Conservation (phyloP, 1,284 basidiomycete species). For the Microbotryum violaceum region DNA sequence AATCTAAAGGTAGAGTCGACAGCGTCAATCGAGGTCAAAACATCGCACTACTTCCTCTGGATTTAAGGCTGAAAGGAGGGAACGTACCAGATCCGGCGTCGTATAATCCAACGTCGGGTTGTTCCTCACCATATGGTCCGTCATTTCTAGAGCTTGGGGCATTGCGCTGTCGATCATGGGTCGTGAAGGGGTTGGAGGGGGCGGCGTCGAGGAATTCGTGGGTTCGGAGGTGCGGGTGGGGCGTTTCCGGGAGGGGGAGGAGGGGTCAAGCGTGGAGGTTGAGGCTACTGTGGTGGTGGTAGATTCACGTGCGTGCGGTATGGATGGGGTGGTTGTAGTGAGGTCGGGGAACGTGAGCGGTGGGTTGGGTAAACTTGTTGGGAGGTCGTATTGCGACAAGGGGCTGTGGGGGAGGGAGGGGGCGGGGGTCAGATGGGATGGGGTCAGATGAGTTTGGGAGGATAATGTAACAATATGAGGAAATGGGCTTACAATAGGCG, state of each 20-base stretch:
- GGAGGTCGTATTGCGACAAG: slow-evolving; percentile 91
- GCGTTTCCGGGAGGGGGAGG: no score
- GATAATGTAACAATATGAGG: no score
- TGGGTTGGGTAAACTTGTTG: slow-evolving; percentile 40
- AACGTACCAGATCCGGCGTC: slow-evolving; percentile 35
- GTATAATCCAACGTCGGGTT: slow-evolving; percentile 48
- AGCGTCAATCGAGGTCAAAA: neutral
- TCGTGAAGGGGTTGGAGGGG: slow-evolving; percentile 28
- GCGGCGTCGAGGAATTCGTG: neutral
- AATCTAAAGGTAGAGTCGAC: slow-evolving; percentile 45
- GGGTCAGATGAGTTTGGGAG: no score
- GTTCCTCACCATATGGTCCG: slow-evolving; percentile 41
- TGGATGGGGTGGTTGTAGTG: slow-evolving; percentile 46
- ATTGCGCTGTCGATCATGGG: slow-evolving; percentile 30
- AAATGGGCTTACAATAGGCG: slow-evolving; percentile 53
- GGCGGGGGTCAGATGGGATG: no score
- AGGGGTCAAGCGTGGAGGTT: no score
- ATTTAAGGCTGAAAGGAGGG: no score
- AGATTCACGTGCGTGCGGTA: neutral
- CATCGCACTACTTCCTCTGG: no score
- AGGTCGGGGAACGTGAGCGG: slow-evolving; percentile 23
- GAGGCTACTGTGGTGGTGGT: no score
- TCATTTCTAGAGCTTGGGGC: slow-evolving; percentile 39
- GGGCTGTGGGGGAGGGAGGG: slow-evolving; percentile 45
- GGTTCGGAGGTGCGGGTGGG: neutral